Conservation (phyloP, 768 basidiomycete genomes). For the Psilocybe tampanensis region DNA sequence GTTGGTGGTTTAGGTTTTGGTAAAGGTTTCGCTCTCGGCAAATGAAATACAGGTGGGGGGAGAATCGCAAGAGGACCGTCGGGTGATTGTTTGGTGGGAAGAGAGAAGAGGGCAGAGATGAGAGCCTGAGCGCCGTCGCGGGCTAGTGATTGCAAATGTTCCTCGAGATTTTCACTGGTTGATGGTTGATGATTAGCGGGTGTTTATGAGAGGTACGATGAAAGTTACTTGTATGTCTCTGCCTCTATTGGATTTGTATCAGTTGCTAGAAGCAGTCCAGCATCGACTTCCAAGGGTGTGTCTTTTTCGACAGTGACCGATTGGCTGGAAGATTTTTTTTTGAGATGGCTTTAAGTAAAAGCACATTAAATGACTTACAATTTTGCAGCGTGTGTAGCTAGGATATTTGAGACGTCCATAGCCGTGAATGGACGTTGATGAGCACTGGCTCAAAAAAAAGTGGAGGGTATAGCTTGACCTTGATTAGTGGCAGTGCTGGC, state of each 20-base stretch:
- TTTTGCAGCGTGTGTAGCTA: constrained; percentile 74
- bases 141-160: constrained; percentile 76
- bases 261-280: constrained; percentile 81
- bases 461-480: too few species aligned
- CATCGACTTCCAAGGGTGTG: constrained; percentile 76
- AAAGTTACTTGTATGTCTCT: constrained; percentile 76
- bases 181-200: constrained; percentile 6
- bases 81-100: constrained; percentile 73
- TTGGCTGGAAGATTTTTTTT: constrained; percentile 47
- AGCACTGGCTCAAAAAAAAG: constrained; percentile 14
- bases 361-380: constrained; percentile 48
- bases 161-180: constrained; percentile 73
- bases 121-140: constrained; percentile 85
- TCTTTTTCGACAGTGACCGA: constrained; percentile 76
- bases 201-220: neutral
- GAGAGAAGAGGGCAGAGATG: constrained; percentile 75
- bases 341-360: neutral
- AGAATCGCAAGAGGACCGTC: constrained; percentile 86
- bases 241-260: constrained; percentile 88
- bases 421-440: neutral
- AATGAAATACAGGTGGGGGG: constrained; percentile 71
- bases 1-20: constrained; percentile 92
- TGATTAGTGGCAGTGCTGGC: too few species aligned
- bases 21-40: constrained; percentile 91
- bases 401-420: constrained; percentile 85